Base-by-base conservation (phyloP, 2,329 filamentous ascomycete genomes). In the Diaporthe destruens region DNA sequence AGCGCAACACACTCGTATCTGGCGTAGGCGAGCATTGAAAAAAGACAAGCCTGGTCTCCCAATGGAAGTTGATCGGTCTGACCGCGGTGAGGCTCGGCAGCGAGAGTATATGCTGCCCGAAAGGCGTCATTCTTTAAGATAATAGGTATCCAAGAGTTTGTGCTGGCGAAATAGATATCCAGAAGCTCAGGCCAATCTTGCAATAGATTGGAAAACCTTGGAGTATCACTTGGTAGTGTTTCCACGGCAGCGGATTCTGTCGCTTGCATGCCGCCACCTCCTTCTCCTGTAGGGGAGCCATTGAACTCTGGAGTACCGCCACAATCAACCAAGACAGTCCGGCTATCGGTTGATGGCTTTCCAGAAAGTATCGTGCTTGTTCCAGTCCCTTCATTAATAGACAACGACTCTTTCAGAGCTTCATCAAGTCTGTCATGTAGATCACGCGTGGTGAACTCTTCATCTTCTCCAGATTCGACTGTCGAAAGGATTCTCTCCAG, bases 131-230 rank as follows among this genome's bases (percentile, higher is more conserved):
- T 44, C 57, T 18, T 63, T 16, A 63, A 23, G 25, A 47, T 25
- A 32, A 63, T 63, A 25, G 57, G 57, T 63, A 63, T 49, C 39
- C 57, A 63, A 63, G 23, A 63, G 42, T 63, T 63, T 0, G 57
- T 63, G 8, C 47, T 47, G n/a, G 57, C 39, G 18, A 63, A 63
- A 11, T 47, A 63, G 39, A 47, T 7, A 47, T 63, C 57, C 25
- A 63, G 57, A 34, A 63, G 57, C 47, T 63, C 39, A 63, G 57
- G 29, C 57, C 57, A 63, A n/a, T 49, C 57, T 49, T 34, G 57
- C 14, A 32, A 49, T 23, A 63, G 39, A 8, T 32, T n/a, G 20
- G 57, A n/a, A 20, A 12, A 42, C 14, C 23, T 14, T 29, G n/a
- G 14, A 44, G 18, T 44, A 6, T 42, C 23, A 59, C 23, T 12